Evolutionary conservation across 176 grass and related monocot genomes (phyloP).

Genomic region (Saccharum spontaneum): DNA sequence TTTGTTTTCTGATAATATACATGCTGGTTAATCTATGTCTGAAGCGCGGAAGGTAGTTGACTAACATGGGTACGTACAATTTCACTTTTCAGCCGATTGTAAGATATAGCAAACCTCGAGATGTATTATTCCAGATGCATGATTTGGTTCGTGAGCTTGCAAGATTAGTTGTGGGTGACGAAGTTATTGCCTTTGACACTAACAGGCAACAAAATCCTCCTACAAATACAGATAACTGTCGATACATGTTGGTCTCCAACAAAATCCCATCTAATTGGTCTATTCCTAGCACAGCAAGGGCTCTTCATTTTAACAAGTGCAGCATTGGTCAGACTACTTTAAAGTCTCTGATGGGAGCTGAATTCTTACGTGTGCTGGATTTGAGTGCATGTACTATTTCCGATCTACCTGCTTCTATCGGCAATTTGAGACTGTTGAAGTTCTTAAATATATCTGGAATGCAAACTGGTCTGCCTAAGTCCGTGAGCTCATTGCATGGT

Average conservation of each 20-base stretch:
- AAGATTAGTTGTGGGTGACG: neutral
- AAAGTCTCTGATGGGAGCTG: neutral
- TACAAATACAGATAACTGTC: neutral
- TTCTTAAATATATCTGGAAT: neutral
- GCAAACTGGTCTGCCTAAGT: neutral
- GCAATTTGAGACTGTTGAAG: neutral
- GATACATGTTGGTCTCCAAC: neutral
- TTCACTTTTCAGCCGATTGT: neutral
- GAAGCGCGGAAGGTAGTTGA: too few species aligned
- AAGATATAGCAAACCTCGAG: neutral
- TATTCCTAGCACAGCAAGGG: neutral
- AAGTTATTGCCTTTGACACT: neutral
- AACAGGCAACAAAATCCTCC: neutral
- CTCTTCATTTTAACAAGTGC: neutral
- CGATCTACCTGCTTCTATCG: neutral
- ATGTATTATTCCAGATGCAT: neutral
- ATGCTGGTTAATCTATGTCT: too few species aligned
- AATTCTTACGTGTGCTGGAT: neutral
- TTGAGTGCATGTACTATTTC: neutral
- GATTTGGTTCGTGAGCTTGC: slow-evolving; percentile 14
- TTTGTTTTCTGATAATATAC: too few species aligned
- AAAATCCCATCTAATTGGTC: neutral
- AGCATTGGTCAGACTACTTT: neutral
- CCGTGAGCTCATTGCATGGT: neutral
- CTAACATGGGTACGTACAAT: neutral